Evolutionary conservation across 805 yeast genomes (phyloP), one percentile per base, ranked within the genome.

Genomic region (Saccharomycopsis malanga): DNA sequence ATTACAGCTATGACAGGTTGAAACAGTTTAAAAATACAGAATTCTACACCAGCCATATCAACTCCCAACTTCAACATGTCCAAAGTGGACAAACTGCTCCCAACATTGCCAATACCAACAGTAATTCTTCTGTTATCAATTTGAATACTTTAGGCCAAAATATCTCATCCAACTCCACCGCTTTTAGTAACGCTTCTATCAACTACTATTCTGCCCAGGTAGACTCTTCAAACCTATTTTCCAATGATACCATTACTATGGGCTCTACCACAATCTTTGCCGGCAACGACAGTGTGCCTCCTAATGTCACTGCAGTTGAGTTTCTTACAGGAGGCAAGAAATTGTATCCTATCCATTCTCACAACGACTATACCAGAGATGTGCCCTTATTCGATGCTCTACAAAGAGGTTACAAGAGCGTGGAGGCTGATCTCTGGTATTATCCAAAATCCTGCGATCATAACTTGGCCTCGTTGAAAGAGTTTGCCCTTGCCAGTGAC

Each of bases 341-440:
- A 5, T n/a, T 48, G n/a, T 41, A 41, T 22, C 65, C 68, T 38
- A 65, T 81, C 23, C 87, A 81, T 58, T 78, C 85, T 1, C 87
- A 81, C 58, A 81, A 81, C 57, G 87, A 81, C 57, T 82, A 81
- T 59, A 76, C 81, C 80, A 64, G 87, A 56, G 50, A 56, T 2
- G 56, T 64, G 3, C 87, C 87, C 0, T 63, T 81, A 4, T 68
- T 74, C 45, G 81, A 79, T 50, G 87, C 86, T 0, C 59, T 71
- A 14, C 56, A 58, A 4, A 53, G 59, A 22, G 87, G 87, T 2
- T 69, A 75, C 25, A 65, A 68, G 37, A 74, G 82, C 42, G 68
- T 81, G 1, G 87, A 81, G 61, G 81, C 81, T 15, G 88, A 81
- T 56, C 70, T 79, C 12, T 80, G 82, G 83, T 61, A 59, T 42